These are phyloP conservation scores for Raphanus sativus DNA, from an alignment of 345 rosid genomes.

Conservation along the genomic window DNA sequence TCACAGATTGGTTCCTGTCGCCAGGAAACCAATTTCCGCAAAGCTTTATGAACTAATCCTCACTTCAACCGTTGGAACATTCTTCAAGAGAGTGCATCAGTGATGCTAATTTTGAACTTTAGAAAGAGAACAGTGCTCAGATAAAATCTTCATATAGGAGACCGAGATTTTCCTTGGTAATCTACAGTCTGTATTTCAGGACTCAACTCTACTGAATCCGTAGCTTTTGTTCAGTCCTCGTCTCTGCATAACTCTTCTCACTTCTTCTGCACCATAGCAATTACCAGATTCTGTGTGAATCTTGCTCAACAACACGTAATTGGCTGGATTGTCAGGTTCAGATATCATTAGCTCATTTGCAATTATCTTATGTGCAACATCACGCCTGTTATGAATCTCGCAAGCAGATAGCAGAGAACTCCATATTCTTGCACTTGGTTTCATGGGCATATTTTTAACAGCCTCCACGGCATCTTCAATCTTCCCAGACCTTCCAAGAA, in stretches of 20 bases:
- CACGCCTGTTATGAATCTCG: conserved; percentile 48
- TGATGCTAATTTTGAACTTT: no score
- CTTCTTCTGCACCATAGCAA: conserved; percentile 49
- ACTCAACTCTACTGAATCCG: conserved; percentile 50
- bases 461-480: conserved; percentile 46
- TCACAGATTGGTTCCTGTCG: no score
- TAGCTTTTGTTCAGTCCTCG: conserved; percentile 41
- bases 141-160: neutral
- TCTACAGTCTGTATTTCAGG: conserved; percentile 10
- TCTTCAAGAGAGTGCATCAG: no score
- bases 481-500: conserved; percentile 59
- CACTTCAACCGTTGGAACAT: no score
- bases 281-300: conserved; percentile 48
- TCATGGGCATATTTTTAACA: conserved; percentile 50
- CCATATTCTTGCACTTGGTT: conserved; percentile 48
- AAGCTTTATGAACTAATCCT: no score
- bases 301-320: conserved; percentile 49
- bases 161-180: neutral
- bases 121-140: neutral
- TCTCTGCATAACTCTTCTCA: conserved; percentile 49
- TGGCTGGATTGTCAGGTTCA: conserved; percentile 56
- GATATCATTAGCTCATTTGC: conserved; percentile 40
- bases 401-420: conserved; percentile 58
- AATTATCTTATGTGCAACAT: conserved; percentile 38
- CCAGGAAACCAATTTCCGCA: no score